Evolutionary conservation across 108 stramenopile genomes (phyloP).

Genomic region (Cyclostephanos invisitatus): DNA sequence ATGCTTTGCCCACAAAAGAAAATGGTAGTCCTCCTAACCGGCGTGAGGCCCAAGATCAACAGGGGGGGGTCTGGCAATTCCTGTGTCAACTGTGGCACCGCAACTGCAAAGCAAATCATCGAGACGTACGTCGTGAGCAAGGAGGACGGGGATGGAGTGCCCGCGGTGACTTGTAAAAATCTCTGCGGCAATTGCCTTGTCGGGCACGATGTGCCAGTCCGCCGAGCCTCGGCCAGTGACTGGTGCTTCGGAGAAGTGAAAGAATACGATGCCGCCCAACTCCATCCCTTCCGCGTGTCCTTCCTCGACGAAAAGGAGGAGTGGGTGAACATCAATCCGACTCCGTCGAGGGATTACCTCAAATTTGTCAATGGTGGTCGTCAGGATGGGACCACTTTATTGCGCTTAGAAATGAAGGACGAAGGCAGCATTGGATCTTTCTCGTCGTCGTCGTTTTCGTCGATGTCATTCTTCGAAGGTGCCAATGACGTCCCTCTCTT

Average conservation of each 20-base stretch:
- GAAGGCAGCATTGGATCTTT: constrained; percentile 16
- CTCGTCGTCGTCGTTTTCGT: constrained; percentile 16
- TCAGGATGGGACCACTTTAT: neutral
- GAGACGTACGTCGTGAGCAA: constrained; percentile 33
- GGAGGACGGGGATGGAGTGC: constrained; percentile 16
- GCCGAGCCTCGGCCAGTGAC: neutral
- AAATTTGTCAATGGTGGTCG: neutral
- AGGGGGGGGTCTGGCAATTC: neutral
- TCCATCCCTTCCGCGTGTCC: constrained; percentile 18
- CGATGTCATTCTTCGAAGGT: constrained; percentile 13
- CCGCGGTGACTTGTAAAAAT: constrained; percentile 8
- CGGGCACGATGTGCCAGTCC: constrained; percentile 18
- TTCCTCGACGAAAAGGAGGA: constrained; percentile 17
- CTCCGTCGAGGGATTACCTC: constrained; percentile 21
- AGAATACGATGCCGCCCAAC: constrained; percentile 9
- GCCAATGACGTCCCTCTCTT: neutral
- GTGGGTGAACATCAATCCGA: constrained; percentile 12
- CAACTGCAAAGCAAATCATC: constrained; percentile 3
- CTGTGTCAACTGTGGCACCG: constrained; percentile 11
- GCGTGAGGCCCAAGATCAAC: constrained; percentile 13
- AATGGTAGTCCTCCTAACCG: constrained; percentile 4
- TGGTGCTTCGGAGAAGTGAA: constrained; percentile 29
- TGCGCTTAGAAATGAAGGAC: neutral
- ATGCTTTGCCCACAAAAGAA: neutral
- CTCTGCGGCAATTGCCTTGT: constrained; percentile 22